A percentile compares a stretch with the other conserved stretches of the same genome.
phyloP scores from a whole-genome alignment of 306 rosid species.

The Herpetospermum pedunculosum region DNA sequence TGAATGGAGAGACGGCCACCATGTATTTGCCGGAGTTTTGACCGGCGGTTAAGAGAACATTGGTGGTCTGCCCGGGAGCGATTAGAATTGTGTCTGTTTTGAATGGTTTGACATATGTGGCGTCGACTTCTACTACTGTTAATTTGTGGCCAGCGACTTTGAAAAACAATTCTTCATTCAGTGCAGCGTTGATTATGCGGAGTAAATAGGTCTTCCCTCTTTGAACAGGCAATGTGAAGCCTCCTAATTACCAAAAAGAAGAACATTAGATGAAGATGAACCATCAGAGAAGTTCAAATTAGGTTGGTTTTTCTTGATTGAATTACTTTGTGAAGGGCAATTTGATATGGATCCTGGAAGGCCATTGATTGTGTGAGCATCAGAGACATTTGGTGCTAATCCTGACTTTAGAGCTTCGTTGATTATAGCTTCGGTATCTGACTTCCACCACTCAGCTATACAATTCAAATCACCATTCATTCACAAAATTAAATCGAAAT shows the following conservation, averaged over 20 bases:
- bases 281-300: background rate
- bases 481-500: background rate
- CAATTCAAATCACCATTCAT: background rate
- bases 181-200: slow-evolving; percentile 90
- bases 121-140: slow-evolving; percentile 76
- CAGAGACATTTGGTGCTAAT: slow-evolving; percentile 78
- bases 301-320: background rate
- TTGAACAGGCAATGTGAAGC: slow-evolving; percentile 41
- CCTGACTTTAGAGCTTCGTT: slow-evolving; percentile 73
- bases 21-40: slow-evolving; percentile 49
- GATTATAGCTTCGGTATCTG: slow-evolving; percentile 75
- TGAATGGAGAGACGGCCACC: slow-evolving; percentile 47
- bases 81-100: slow-evolving; percentile 45
- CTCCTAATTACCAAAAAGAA: slow-evolving; percentile 20
- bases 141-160: slow-evolving; percentile 72
- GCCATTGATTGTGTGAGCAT: slow-evolving; percentile 87
- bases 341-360: slow-evolving; percentile 51
- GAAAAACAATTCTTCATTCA: slow-evolving; percentile 89
- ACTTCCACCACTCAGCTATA: slow-evolving; percentile 95
- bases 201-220: slow-evolving; percentile 56
- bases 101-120: slow-evolving; percentile 70
- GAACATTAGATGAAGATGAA: background rate
- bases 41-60: slow-evolving; percentile 39
- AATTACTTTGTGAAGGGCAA: slow-evolving; percentile 51
- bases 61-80: slow-evolving; percentile 88